Evolutionary conservation across 805 yeast genomes (phyloP).

Genomic region (Yarrowia porcina): DNA sequence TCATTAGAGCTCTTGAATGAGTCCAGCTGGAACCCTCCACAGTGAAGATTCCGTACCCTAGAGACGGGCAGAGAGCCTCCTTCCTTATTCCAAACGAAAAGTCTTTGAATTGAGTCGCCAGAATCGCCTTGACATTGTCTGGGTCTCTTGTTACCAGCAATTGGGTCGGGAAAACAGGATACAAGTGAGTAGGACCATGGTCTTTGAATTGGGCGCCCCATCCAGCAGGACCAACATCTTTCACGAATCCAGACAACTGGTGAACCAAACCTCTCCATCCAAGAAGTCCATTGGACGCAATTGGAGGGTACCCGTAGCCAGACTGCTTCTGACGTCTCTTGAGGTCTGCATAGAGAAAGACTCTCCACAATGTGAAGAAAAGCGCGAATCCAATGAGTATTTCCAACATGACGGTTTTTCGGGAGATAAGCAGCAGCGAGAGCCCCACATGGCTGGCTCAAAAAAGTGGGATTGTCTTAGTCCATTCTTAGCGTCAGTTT

Average conservation of each 20-base stretch:
- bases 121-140: slow-evolving; percentile 37
- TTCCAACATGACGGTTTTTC: background rate
- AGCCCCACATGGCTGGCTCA: background rate
- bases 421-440: background rate
- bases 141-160: slow-evolving; percentile 34
- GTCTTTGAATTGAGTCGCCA: slow-evolving; percentile 37
- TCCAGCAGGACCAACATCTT: background rate
- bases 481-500: background rate
- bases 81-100: slow-evolving; percentile 36
- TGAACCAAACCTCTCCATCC: slow-evolving; percentile 9
- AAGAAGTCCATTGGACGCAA: background rate
- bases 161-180: background rate
- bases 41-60: slow-evolving; percentile 41
- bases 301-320: background rate
- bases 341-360: background rate
- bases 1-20: slow-evolving; percentile 37
- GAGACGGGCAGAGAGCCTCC: slow-evolving; percentile 33
- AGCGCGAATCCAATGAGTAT: background rate
- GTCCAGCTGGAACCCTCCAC: slow-evolving; percentile 39
- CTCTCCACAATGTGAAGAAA: background rate
- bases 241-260: background rate
- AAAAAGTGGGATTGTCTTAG: background rate
- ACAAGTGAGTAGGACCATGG: background rate
- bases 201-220: background rate
- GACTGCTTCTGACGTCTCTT: background rate